Evolutionary conservation across 1,284 basidiomycete genomes (phyloP).

Genomic region (Sutorius eximius): DNA sequence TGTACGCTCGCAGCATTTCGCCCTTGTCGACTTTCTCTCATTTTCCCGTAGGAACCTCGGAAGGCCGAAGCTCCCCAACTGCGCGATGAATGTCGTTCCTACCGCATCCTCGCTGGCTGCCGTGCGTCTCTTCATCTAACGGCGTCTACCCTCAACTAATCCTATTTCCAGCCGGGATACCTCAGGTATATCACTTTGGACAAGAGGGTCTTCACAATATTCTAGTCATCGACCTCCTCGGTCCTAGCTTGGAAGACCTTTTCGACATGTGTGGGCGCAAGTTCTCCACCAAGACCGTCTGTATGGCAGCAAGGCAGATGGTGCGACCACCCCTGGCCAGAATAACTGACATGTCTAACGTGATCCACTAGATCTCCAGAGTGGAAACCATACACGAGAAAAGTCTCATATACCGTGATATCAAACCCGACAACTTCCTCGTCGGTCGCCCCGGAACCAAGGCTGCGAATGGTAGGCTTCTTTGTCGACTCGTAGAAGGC

Average conservation of each 20-base stretch:
- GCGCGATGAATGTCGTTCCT: slow-evolving; percentile 95
- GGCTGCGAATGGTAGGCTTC: slow-evolving; percentile 63
- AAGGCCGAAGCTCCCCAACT: slow-evolving; percentile 98
- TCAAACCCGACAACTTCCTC: slow-evolving; percentile 99
- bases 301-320: slow-evolving; percentile 99
- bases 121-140: slow-evolving; percentile 56
- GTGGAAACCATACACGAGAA: slow-evolving; percentile 98
- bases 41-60: slow-evolving; percentile 78
- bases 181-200: slow-evolving; percentile 98
- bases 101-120: slow-evolving; percentile 92
- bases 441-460: slow-evolving; percentile 92
- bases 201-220: slow-evolving; percentile 98
- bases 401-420: slow-evolving; percentile 98
- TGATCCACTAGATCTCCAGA: slow-evolving; percentile 75
- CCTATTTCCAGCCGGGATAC: slow-evolving; percentile 73
- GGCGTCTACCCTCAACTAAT: slow-evolving; percentile 14
- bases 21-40: slow-evolving; percentile 4
- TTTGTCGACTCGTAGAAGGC: neutral
- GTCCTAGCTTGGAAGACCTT: slow-evolving; percentile 94
- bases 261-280: slow-evolving; percentile 98
- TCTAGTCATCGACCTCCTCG: slow-evolving; percentile 96
- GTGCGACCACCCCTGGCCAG: slow-evolving; percentile 44
- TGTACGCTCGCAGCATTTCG: slow-evolving; percentile 49
- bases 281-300: slow-evolving; percentile 96
- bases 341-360: neutral